A percentile compares a stretch with the other conserved stretches of the same genome.
phyloP scores from a whole-genome alignment of 768 basidiomycete genomes.

The Tephrocybe sp. region DNA sequence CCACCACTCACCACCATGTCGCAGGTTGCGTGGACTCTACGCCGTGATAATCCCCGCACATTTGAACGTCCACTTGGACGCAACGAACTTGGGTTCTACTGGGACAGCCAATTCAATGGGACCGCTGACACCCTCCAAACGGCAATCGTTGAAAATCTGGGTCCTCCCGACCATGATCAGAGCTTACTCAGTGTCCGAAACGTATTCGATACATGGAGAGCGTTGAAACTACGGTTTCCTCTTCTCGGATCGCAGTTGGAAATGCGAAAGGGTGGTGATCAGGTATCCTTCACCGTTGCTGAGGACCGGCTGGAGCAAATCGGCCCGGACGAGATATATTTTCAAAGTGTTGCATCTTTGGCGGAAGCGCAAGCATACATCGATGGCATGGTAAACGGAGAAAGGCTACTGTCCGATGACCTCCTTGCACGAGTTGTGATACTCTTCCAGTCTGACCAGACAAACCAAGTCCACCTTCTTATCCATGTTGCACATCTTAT shows the following conservation, averaged over 20 bases:
- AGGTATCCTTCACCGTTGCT: slow-evolving; percentile 41
- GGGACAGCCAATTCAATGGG: slow-evolving; percentile 40
- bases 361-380: slow-evolving; percentile 33
- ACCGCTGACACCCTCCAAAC: slow-evolving; percentile 44
- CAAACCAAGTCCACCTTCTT: slow-evolving; percentile 39
- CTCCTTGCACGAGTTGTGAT: slow-evolving; percentile 43
- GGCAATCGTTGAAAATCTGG: slow-evolving; percentile 26
- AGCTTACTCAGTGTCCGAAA: slow-evolving; percentile 29
- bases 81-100: slow-evolving; percentile 42
- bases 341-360: slow-evolving; percentile 29
- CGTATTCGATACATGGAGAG: slow-evolving; percentile 42
- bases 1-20: neutral
- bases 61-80: slow-evolving; percentile 40
- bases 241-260: slow-evolving; percentile 45
- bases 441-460: slow-evolving; percentile 36
- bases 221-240: slow-evolving; percentile 49
- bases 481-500: slow-evolving; percentile 48
- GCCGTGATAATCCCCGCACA: slow-evolving; percentile 5
- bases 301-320: slow-evolving; percentile 32
- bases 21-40: slow-evolving; percentile 10
- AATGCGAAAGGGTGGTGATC: slow-evolving; percentile 23
- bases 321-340: slow-evolving; percentile 38
- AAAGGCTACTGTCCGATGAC: slow-evolving; percentile 40
- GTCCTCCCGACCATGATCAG: slow-evolving; percentile 12
- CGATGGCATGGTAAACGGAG: slow-evolving; percentile 29